Percentiles rank a stretch among this genome's conserved stretches.
phyloP scores from a whole-genome alignment of 495 filamentous ascomycete species.

The Ramalina intermedia region DNA sequence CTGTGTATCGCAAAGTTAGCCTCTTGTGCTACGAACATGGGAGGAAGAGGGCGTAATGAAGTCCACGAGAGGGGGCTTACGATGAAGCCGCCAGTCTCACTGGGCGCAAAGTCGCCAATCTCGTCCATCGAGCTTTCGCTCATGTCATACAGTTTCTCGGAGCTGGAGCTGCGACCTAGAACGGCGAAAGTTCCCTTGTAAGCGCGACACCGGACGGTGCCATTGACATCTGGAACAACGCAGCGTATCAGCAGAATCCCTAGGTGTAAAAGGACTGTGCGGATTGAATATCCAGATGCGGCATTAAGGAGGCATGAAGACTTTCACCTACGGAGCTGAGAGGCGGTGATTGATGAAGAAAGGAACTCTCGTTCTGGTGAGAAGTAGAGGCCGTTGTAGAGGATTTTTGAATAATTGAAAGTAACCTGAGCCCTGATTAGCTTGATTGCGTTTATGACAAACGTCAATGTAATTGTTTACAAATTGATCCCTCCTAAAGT shows the following conservation, averaged over 20 bases:
- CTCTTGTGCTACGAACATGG: slow-evolving; percentile 3
- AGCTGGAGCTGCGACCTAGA: slow-evolving; percentile 59
- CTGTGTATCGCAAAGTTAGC: slow-evolving; percentile 52
- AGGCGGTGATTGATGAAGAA: slow-evolving; percentile 25
- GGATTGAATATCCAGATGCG: too few relatives aligned
- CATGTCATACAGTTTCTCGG: slow-evolving; percentile 76
- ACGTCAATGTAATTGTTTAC: slow-evolving; percentile 23
- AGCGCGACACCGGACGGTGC: slow-evolving; percentile 50
- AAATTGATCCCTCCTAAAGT: slow-evolving; percentile 48
- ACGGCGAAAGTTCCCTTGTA: slow-evolving; percentile 71
- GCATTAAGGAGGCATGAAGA: too few relatives aligned
- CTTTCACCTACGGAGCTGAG: too few relatives aligned
- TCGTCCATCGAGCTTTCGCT: slow-evolving; percentile 78
- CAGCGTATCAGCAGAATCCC: neutral
- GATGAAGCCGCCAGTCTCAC: slow-evolving; percentile 63
- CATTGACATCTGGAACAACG: slow-evolving; percentile 32
- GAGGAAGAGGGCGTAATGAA: neutral
- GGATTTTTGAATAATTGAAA: slow-evolving; percentile 53
- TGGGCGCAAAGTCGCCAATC: slow-evolving; percentile 64
- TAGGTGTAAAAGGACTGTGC: too few relatives aligned
- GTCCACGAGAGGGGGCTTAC: neutral
- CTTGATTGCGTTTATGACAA: too few relatives aligned
- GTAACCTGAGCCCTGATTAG: slow-evolving; percentile 41
- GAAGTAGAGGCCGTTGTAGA: slow-evolving; percentile 76
- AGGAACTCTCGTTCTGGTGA: slow-evolving; percentile 65